These are phyloP conservation scores for Geotrichum restrictum DNA, from an alignment of 1,139 yeast species.

Conservation along the genomic window DNA sequence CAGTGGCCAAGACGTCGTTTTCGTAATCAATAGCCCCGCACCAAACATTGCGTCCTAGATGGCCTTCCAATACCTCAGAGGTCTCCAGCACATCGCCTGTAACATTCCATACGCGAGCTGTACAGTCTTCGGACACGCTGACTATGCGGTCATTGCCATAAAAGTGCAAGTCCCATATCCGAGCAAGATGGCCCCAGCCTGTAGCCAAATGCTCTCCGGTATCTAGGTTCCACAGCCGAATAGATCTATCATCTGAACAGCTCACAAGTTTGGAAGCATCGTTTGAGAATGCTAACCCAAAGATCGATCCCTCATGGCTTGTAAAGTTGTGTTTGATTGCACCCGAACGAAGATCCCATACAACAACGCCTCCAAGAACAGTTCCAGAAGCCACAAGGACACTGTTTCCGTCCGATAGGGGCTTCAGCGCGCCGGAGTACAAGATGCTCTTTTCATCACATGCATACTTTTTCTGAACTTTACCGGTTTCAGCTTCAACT, in stretches of 20 bases:
- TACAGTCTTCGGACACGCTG: conserved; percentile 86
- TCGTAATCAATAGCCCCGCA: conserved; percentile 58
- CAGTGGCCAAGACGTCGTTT: conserved; percentile 51
- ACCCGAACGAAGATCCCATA: conserved; percentile 54
- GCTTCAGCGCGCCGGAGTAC: conserved; percentile 75
- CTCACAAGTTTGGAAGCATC: conserved; percentile 58
- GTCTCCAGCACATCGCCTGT: conserved; percentile 41
- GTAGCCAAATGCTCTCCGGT: conserved; percentile 57
- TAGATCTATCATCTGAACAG: conserved; percentile 91
- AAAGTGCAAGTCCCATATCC: conserved; percentile 83
- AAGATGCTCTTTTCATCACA: conserved; percentile 76
- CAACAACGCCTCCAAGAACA: conserved; percentile 78
- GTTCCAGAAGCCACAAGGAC: conserved; percentile 81
- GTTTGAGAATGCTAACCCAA: conserved; percentile 64
- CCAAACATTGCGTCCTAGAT: conserved; percentile 87
- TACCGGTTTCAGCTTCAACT: conserved; percentile 40
- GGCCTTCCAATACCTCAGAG: conserved; percentile 56
- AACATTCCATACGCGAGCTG: conserved; percentile 71
- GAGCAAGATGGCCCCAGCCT: conserved; percentile 96
- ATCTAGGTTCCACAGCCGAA: conserved; percentile 64
- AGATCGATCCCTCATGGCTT: conserved; percentile 87
- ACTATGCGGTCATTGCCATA: conserved; percentile 43
- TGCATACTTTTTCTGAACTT: conserved; percentile 44
- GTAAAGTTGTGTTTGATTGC: conserved; percentile 53
- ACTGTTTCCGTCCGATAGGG: conserved; percentile 39